Percentiles rank a stretch among this genome's conserved stretches.
These are phyloP conservation scores for Lanmaoa rubissima DNA, from an alignment of 768 basidiomycete species.

Conservation along the genomic window DNA sequence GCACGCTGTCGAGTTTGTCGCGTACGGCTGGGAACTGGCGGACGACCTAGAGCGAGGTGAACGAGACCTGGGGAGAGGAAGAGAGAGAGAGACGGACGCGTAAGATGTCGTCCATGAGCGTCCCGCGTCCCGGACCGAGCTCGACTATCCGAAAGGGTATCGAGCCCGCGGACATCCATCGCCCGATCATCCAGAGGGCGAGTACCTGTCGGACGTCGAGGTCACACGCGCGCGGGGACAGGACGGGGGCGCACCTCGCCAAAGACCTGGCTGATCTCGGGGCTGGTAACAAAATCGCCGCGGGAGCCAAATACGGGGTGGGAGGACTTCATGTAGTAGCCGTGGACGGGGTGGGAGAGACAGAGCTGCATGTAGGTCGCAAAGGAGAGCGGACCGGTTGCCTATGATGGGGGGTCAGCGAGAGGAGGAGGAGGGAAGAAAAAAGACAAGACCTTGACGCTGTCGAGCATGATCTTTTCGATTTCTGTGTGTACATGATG, in stretches of 20 bases:
- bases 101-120: constrained; percentile 85
- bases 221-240: not conserved
- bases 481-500: constrained; percentile 38
- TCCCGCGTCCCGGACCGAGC: constrained; percentile 92
- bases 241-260: constrained; percentile 73
- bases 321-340: constrained; percentile 83
- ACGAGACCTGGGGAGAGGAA: not conserved
- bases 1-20: constrained; percentile 46
- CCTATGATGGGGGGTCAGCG: constrained; percentile 41
- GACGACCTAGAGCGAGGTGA: constrained; percentile 42
- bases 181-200: constrained; percentile 80
- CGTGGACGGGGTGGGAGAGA: constrained; percentile 83
- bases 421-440: not conserved
- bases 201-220: constrained; percentile 57
- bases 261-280: constrained; percentile 94
- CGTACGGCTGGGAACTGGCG: constrained; percentile 43
- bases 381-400: constrained; percentile 85
- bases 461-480: constrained; percentile 67
- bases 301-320: constrained; percentile 78
- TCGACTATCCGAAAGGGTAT: constrained; percentile 72
- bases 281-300: constrained; percentile 96
- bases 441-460: constrained; percentile 55
- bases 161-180: constrained; percentile 62
- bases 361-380: constrained; percentile 91
- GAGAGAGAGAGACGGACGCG: constrained; percentile 48